Evolutionary conservation across 768 basidiomycete genomes (phyloP), one percentile per base, ranked within the genome.

Genomic region (Trametes elegans): DNA sequence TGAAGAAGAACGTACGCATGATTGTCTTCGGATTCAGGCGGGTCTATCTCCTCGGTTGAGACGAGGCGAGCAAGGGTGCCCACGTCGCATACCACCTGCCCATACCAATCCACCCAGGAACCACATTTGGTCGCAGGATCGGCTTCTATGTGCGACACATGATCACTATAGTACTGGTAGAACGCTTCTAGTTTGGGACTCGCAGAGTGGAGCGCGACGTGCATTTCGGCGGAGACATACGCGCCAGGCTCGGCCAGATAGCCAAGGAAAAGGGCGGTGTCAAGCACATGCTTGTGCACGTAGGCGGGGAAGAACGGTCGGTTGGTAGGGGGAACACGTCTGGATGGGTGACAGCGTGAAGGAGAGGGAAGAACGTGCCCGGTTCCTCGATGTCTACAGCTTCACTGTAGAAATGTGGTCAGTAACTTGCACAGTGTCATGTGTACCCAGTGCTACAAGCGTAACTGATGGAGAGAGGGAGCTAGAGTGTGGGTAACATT

Each of bases 41-140:
- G 55, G 52, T 80, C 79, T 49, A 81, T 76, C 13, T 78, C 72
- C 58, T 84, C 77, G 16, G 74, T 62, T 16, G 78, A 76, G 24
- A 75, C 81, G 19, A 90, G 71, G 32, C 73, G 76, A 19, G 74
- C 72, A 45, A 90, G 74, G 4, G 73, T 78, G 59, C 87, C 79
- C 14, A 79, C 76, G 58, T 88, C 83, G 64, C 91, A 93, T 1
- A 87, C 78, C 24, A 82, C 75, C 44, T 80, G 68, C 1, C 91
- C 90, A 64, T 91, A 87, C 90, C 88, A 91, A 52, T 89, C 89
- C 10, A 90, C 86, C 90, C 87, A 93, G 11, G 86, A 85, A 2
- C 78, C 83, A 62, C 85, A 88, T 5, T 70, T 64, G 7, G 65
- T 67, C 10, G 66, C 70, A 31, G 16, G 42, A 40, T 28, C 58